Percentiles rank a stretch among this genome's conserved stretches.
Conservation (phyloP, 768 basidiomycete species). For the Kwoniella bestiolae region DNA sequence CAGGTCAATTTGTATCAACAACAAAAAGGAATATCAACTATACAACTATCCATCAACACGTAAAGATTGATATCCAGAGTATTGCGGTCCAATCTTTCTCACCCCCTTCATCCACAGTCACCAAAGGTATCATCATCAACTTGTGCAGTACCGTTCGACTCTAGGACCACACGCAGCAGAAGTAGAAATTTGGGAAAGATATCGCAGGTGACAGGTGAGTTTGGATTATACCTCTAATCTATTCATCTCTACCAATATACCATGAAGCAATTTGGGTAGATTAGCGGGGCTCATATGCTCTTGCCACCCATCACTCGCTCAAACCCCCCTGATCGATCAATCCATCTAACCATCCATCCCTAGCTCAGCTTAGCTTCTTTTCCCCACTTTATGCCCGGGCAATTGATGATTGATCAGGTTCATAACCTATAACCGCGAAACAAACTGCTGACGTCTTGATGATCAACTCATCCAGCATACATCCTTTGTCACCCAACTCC, state of each 20-base stretch:
- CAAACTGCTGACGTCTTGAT: conserved; percentile 8
- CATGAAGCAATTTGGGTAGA: not conserved
- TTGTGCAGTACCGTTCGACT: no score
- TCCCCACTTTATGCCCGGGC: conserved; percentile 1
- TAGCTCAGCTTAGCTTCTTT: not conserved
- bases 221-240: not conserved
- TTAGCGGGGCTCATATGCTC: not conserved
- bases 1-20: not conserved
- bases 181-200: no score
- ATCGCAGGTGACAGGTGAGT: no score
- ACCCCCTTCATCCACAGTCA: not conserved
- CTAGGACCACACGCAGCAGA: no score
- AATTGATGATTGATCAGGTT: not conserved
- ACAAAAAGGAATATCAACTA: not conserved
- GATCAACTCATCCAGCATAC: not conserved
- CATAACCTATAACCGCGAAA: not conserved
- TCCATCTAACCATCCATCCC: not conserved
- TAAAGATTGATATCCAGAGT: not conserved
- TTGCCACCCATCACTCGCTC: not conserved
- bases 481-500: conserved; percentile 3
- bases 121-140: not conserved
- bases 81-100: not conserved
- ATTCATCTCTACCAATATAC: not conserved
- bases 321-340: not conserved
- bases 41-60: not conserved